Base-by-base conservation (phyloP, 257 asterid genomes). In the Coffea canephora region DNA sequence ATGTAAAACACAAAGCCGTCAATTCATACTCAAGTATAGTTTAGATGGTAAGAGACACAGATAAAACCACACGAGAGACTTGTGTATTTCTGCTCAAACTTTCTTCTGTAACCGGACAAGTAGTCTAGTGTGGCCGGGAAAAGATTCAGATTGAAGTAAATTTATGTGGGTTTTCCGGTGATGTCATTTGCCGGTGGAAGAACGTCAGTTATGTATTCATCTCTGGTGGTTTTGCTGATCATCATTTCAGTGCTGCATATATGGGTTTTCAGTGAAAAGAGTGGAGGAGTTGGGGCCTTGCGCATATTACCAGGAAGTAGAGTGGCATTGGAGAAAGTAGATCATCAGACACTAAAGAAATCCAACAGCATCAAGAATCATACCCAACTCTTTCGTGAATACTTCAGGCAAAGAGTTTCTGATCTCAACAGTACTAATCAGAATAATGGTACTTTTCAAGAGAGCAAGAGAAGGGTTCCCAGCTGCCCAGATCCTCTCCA, bases 401-500 rank as follows among this genome's bases (percentile, higher is more conserved):
- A 88, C 78, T 89, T 90, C 89, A 77, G 74, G 27, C 71, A 73
- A 79, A 82, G 86, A 80, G 77, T 77, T 54, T 61, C 85, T 43
- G 83, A 80, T 76, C 80, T 80, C 49, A 83, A 71, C 61, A 76
- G 69, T 70, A 78, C 78, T 27, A 45, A 13, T 21, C 57, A 1
- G 23, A 79, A 71, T 36, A 85, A 88, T 79, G 87, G 73, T 74
- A 83, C 87, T 43, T 88, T 90, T 77, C 86, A 84, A 75, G 94
- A 88, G 66, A 84, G 76, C 79, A 90, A 90, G 80, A 86, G 98
- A 85, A 84, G 82, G 36, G 86, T 93, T 50, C 92, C 97, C 67
- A 94, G 97, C 87, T 91, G 97, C 87, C 97, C 98, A 85, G 98
- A 94, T 91, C 95, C 95, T 85, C 97, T 94, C 68, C 98, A 94